Base-by-base conservation (phyloP, 805 yeast species). In the Saturnispora mendoncae region DNA sequence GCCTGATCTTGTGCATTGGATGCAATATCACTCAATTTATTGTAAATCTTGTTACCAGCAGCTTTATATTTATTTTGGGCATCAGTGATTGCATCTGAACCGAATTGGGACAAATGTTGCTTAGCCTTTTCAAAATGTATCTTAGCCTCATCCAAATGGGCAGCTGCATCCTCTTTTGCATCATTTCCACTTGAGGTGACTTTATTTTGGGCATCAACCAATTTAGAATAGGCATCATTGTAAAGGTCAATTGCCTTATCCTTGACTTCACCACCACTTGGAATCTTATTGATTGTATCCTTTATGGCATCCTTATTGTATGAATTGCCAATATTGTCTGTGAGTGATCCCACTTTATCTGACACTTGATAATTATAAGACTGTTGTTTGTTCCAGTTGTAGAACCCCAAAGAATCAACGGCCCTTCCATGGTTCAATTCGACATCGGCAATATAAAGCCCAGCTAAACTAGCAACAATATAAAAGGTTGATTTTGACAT, bases 81-180 rank as follows among this genome's bases (percentile, higher is more conserved):
- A 13, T 33, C 28, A 4, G 31, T 31, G 12, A 38, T 28, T 2
- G 41, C 38, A 19, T 32, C 34, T 4, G 31, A 32, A 20, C 49
- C 46, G 17, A 43, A 41, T 15, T 36, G 30, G 4, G 25, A 19
- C 14, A 41, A 36, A 21, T 31, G 32, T 13, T 41, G 39, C 23
- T 43, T 44, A 12, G 47, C 51, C 5, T 44, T 41, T 14, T 47
- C 50, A 9, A 47, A 44, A 23, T 45, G 30, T 8, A 50, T 46
- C 49, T 56, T 59, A 65, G 70, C 65, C n/a, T 62, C 54, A 28
- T 64, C 54, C 38, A 27, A 34, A 13, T 39, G 38, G n/a, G 18
- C n/a, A 12, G 33, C 34, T 1, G 42, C 38, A 4, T 39, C 42
- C 23, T 19, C 18, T 21, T 33, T 26, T 2, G 38, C 19, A 9